These are phyloP conservation scores for Ephemerocybe angulata DNA, from an alignment of 768 basidiomycete genomes.

Conservation along the genomic window DNA sequence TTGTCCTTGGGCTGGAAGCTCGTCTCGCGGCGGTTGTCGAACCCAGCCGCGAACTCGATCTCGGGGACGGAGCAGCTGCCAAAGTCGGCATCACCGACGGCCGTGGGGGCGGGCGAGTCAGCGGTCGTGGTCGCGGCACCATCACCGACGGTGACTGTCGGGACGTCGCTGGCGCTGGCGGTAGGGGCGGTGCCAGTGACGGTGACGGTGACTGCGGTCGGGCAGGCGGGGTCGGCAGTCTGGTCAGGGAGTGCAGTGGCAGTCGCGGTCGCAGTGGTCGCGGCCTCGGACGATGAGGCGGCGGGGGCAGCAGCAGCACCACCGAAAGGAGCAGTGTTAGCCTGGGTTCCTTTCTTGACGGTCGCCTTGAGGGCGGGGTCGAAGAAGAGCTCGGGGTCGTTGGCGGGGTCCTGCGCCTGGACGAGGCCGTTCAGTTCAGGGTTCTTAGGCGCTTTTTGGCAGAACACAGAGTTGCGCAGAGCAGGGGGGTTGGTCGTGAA, in stretches of 20 bases:
- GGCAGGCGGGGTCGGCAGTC: not conserved
- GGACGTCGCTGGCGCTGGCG: constrained; percentile 21
- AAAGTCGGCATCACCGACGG: constrained; percentile 34
- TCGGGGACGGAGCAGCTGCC: constrained; percentile 54
- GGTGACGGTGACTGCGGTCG: constrained; percentile 35
- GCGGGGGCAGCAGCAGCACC: constrained; percentile 18
- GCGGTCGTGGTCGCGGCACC: constrained; percentile 15
- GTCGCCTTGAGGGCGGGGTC: constrained; percentile 38
- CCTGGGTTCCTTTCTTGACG: constrained; percentile 44
- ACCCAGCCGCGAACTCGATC: constrained; percentile 55
- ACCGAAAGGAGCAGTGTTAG: constrained; percentile 47
- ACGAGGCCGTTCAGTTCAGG: constrained; percentile 45
- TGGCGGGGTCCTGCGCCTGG: constrained; percentile 51
- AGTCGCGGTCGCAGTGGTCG: constrained; percentile 10
- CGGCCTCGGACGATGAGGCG: constrained; percentile 11
- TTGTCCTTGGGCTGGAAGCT: constrained; percentile 53
- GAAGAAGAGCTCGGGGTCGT: constrained; percentile 51
- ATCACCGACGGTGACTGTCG: constrained; percentile 28
- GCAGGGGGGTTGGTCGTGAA: constrained; percentile 50
- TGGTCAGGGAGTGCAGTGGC: constrained; percentile 20
- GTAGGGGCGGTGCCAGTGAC: constrained; percentile 27
- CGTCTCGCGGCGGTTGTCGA: constrained; percentile 57
- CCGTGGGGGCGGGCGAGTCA: constrained; percentile 14
- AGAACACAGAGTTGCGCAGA: constrained; percentile 53
- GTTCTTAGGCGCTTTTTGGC: constrained; percentile 51